Evolutionary conservation across 192 early-diverging fungal species (phyloP), one percentile per base, ranked within the genome.

Genomic region (Coemansia pectinata): DNA sequence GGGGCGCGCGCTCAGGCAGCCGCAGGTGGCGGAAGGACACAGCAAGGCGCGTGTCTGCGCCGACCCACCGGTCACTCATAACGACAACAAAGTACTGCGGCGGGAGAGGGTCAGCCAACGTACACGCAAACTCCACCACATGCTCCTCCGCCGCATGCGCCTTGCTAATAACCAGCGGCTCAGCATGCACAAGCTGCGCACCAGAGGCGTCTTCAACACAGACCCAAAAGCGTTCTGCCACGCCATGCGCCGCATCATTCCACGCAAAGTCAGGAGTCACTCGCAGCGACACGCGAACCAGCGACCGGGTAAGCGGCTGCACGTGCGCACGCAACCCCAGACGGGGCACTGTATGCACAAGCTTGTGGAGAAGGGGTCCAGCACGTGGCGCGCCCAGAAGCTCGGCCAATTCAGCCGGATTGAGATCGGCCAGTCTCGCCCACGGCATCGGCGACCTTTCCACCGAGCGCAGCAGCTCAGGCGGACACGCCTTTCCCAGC

Each of bases 51-150:
- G 95, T 95, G 74, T 98, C 97, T 7, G 89, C 91, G 64, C 93
- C 90, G 50, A 99, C 74, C 98, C 98, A 99, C 3, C 96, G 88
- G 79, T 99, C 98, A 36, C 94, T 93, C n/a, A 95, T 81, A 4
- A 98, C 85, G 41, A 86, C 86, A 50, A 99, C 92, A 83, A 97
- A 99, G 78, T 95, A 98, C 75, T 98, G 97, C 17, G 98, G 97
- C 62, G 95, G 95, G 55, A 98, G 75, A 38, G 97, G 96, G 36
- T 98, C 96, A 60, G 86, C 91, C 36, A 99, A 76, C 5, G 94
- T 92, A 0, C 96, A 94, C 1, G 96, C 95, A 66, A 99, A 98
- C 25, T 90, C 89, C 15, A 95, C 86, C 33, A 88, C 64, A 72
- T 98, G 95, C 62, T 97, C 93, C 62, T 95, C 93, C 48, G 79